phyloP scores from a whole-genome alignment of 192 early-diverging fungal species.

The Backusella liffmaniae region DNA sequence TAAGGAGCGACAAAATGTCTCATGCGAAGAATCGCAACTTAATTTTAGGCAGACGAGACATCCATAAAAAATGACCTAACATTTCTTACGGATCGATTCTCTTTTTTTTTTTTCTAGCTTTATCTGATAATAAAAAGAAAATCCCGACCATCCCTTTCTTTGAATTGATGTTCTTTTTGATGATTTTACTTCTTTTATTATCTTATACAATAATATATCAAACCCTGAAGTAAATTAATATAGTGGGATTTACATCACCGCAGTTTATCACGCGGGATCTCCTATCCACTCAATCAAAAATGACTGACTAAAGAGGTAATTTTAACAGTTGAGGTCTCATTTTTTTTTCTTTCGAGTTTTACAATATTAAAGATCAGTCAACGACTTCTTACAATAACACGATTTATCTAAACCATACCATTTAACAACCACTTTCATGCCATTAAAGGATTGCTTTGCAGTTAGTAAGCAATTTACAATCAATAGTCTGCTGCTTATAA shows the following conservation, averaged over 20 bases:
- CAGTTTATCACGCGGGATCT: neutral
- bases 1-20: conserved; percentile 6
- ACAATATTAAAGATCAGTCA: neutral
- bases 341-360: conserved; percentile 4
- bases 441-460: neutral
- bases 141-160: neutral
- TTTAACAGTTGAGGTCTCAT: neutral
- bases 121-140: neutral
- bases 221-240: neutral
- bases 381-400: neutral
- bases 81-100: neutral
- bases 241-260: neutral
- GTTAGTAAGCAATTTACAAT: neutral
- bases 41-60: neutral
- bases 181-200: neutral
- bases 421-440: neutral
- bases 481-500: neutral
- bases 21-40: neutral
- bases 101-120: neutral
- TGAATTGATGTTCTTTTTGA: neutral
- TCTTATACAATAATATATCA: neutral
- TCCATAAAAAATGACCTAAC: neutral
- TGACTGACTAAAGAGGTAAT: neutral
- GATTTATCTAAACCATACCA: neutral
- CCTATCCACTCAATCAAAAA: neutral